phyloP scores from a whole-genome alignment of 345 rosid species.

The Brassica carinata region DNA sequence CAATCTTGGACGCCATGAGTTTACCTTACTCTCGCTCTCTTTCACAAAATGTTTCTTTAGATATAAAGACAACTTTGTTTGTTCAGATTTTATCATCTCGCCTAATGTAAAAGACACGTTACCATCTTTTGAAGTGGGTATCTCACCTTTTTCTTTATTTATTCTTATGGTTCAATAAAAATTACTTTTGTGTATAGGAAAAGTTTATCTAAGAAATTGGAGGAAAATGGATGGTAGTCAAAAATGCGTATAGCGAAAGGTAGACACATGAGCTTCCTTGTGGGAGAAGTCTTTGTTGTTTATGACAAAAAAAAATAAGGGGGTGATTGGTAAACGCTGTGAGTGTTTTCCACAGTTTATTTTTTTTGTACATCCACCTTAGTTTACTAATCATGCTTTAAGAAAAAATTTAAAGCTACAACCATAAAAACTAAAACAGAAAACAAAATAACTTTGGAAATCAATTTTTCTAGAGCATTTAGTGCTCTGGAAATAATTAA shows the following conservation, averaged over 20 bases:
- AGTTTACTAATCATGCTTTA: too few relatives aligned
- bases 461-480: too few relatives aligned
- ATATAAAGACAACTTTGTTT: slow-evolving; percentile 4
- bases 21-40: slow-evolving; percentile 11
- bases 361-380: too few relatives aligned
- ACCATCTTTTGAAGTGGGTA: slow-evolving; percentile 42
- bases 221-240: not conserved
- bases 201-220: not conserved
- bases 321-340: too few relatives aligned
- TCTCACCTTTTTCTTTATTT: slow-evolving; percentile 38
- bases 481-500: too few relatives aligned
- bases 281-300: slow-evolving; percentile 16
- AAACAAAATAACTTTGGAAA: too few relatives aligned
- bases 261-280: slow-evolving; percentile 17
- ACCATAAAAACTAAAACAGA: too few relatives aligned
- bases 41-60: slow-evolving; percentile 23
- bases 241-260: slow-evolving; percentile 13
- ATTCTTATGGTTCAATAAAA: not conserved
- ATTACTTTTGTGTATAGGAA: not conserved
- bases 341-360: too few relatives aligned
- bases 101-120: slow-evolving; percentile 47
- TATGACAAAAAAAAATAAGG: not conserved
- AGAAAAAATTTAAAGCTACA: too few relatives aligned
- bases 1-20: slow-evolving; percentile 83
- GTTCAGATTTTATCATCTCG: slow-evolving; percentile 31